Percentiles rank a stretch among this genome's conserved stretches.
Evolutionary conservation across 768 basidiomycete species (phyloP).

Genomic region (Suillus spraguei): DNA sequence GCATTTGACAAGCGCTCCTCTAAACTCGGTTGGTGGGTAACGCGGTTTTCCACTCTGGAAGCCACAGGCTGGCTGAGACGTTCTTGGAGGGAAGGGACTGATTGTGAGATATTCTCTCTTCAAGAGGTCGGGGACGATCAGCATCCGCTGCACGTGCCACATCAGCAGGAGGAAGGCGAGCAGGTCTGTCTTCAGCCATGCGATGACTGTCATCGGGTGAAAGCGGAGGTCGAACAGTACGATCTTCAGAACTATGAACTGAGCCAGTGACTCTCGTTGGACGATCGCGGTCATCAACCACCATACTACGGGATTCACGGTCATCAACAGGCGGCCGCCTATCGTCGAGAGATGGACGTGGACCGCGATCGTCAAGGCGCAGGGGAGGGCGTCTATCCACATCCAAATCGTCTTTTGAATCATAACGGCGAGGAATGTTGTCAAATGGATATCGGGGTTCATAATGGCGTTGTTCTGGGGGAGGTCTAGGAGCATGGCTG

Average conservation of each 20-base stretch:
- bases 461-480: constrained; percentile 50
- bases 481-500: constrained; percentile 43
- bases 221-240: constrained; percentile 16
- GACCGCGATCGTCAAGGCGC: constrained; percentile 29
- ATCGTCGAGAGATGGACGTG: constrained; percentile 33
- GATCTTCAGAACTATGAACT: constrained; percentile 27
- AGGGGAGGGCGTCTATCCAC: constrained; percentile 25
- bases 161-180: constrained; percentile 25
- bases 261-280: constrained; percentile 30
- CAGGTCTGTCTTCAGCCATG: constrained; percentile 17
- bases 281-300: constrained; percentile 27
- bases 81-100: constrained; percentile 40
- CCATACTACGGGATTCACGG: constrained; percentile 22
- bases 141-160: constrained; percentile 22
- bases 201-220: constrained; percentile 21
- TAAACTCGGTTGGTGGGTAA: constrained; percentile 35
- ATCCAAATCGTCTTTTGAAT: constrained; percentile 32
- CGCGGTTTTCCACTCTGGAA: constrained; percentile 22
- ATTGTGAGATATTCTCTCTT: constrained; percentile 41
- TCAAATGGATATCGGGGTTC: constrained; percentile 44
- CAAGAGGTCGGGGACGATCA: constrained; percentile 35
- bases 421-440: constrained; percentile 34
- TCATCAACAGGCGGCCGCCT: constrained; percentile 34
- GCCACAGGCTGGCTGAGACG: constrained; percentile 37
- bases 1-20: constrained; percentile 45